Conservation (phyloP, 257 asterid species). For the Cruciata laevipes region DNA sequence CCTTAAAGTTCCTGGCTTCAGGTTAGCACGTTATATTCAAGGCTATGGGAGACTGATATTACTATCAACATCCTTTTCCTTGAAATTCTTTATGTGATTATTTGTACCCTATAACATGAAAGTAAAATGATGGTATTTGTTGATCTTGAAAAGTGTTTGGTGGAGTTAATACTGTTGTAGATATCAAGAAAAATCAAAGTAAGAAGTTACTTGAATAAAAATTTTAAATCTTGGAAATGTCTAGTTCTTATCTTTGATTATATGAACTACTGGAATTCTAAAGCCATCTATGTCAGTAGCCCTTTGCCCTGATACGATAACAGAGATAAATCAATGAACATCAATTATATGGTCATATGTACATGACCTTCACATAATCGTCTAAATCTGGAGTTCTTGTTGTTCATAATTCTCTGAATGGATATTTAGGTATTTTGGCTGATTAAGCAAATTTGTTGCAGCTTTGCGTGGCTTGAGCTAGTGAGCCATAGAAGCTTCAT, state of each 20-base stretch:
- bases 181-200: no score
- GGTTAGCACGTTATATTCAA: constrained; percentile 36
- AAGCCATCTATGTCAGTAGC: not conserved
- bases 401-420: not conserved
- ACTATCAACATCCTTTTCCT: not conserved
- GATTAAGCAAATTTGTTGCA: constrained; percentile 37
- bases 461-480: constrained; percentile 98
- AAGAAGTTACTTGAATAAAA: no score
- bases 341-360: not conserved
- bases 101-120: not conserved
- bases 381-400: not conserved
- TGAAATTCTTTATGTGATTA: not conserved
- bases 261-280: not conserved
- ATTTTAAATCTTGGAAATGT: not conserved
- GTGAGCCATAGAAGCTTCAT: constrained; percentile 95
- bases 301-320: not conserved
- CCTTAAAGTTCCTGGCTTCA: constrained; percentile 89
- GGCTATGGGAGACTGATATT: not conserved
- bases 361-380: not conserved
- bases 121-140: no score
- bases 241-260: not conserved
- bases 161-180: no score
- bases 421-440: constrained; percentile 15
- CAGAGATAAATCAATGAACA: not conserved
- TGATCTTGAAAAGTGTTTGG: not conserved